A percentile compares a stretch with the other conserved stretches of the same genome.
Evolutionary conservation across 2,329 filamentous ascomycete genomes (phyloP).

Genomic region (Arthrinium phaeospermum): DNA sequence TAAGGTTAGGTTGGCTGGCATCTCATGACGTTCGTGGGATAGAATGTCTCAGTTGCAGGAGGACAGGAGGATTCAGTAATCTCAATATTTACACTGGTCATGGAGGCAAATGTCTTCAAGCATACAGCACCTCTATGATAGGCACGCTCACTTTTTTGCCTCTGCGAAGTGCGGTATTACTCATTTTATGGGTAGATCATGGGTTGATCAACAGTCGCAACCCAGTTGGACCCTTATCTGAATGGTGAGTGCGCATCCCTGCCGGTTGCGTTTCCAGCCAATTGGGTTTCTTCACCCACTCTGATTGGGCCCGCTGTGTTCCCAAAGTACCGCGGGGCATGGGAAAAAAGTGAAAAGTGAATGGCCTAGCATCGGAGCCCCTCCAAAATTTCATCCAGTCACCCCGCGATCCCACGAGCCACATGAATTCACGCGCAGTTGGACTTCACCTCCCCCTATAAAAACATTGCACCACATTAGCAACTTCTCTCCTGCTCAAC

Average conservation of each 20-base stretch:
- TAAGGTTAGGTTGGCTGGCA: not conserved
- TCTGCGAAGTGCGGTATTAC: not conserved
- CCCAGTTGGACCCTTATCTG: conserved; percentile 1
- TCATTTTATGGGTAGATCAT: not conserved
- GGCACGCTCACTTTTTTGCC: not conserved
- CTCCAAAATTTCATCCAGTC: conserved; percentile 11
- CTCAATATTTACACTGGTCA: not conserved
- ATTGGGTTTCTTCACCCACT: not conserved
- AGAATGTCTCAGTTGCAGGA: not conserved
- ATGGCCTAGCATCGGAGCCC: conserved; percentile 16
- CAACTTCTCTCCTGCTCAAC: not conserved
- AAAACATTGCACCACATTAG: not conserved
- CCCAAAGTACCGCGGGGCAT: not conserved
- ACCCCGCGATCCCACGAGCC: conserved; percentile 17
- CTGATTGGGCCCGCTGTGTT: not conserved
- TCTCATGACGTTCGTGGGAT: not conserved
- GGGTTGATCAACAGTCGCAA: not conserved
- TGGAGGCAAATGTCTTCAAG: not conserved
- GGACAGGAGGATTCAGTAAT: not conserved
- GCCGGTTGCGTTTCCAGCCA: not conserved
- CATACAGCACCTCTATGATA: not conserved
- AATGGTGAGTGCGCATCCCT: not conserved
- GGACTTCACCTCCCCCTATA: not conserved
- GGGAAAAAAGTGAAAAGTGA: conserved; percentile 5
- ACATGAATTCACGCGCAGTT: conserved; percentile 13